Conservation (phyloP, 1,284 basidiomycete species). For the Rhodotorula sp. region DNA sequence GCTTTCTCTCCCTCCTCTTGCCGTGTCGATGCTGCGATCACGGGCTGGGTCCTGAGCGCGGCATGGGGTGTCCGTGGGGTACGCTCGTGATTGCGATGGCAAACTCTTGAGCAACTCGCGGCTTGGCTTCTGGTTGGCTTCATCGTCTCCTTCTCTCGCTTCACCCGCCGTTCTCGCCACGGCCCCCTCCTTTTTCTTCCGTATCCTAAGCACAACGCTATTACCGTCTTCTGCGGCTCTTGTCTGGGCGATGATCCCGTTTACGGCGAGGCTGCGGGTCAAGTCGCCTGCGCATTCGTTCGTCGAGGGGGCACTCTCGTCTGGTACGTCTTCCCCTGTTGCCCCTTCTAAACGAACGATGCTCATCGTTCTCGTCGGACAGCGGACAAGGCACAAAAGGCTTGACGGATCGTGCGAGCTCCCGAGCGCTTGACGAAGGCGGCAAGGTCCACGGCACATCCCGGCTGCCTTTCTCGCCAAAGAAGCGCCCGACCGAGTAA, state of each 20-base stretch:
- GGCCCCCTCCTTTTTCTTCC: neutral
- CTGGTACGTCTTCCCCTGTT: slow-evolving; percentile 19
- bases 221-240: slow-evolving; percentile 49
- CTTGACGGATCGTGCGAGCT: slow-evolving; percentile 30
- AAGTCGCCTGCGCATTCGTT: slow-evolving; percentile 23
- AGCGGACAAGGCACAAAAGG: slow-evolving; percentile 36
- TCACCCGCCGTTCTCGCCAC: too few relatives aligned
- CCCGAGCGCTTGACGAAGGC: slow-evolving; percentile 4
- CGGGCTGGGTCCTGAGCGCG: too few relatives aligned
- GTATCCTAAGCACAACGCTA: slow-evolving; percentile 4
- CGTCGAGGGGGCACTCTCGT: slow-evolving; percentile 3
- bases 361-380: neutral
- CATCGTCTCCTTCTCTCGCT: too few relatives aligned
- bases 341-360: neutral
- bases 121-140: too few relatives aligned
- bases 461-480: slow-evolving; percentile 30
- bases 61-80: too few relatives aligned
- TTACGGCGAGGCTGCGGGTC: slow-evolving; percentile 40
- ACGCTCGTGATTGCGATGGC: too few relatives aligned
- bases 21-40: too few relatives aligned
- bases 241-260: slow-evolving; percentile 43
- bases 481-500: slow-evolving; percentile 22
- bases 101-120: too few relatives aligned
- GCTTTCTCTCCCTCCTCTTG: too few relatives aligned
- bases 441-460: slow-evolving; percentile 37